Base-by-base conservation (phyloP, 2,329 filamentous ascomycete genomes). In the Aspergillus phoenicis region DNA sequence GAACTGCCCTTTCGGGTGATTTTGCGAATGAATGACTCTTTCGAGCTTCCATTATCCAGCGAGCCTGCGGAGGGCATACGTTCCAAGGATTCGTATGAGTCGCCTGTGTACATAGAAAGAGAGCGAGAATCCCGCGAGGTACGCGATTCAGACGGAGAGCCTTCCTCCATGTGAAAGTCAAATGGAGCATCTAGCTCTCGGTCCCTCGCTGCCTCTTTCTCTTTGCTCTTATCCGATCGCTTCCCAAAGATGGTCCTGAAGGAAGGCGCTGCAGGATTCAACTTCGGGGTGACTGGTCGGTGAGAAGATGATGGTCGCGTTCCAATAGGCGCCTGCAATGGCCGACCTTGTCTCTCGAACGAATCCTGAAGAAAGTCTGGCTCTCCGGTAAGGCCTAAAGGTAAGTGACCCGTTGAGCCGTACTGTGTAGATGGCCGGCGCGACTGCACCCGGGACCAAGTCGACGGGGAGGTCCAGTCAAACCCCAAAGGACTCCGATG, bases 241-340 rank as follows among this genome's bases (percentile, higher is more conserved):
- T 76, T 78, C 68, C 87, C 64, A 15, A 95, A 86, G 39, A 88
- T 84, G 8, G 84, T 88, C 77, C 90, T 94, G 73, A 98, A 98
- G 0, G 90, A 91, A 8, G 93, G 93, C 0, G 94, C 95, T 6
- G 91, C 86, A 7, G 95, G 95, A 70, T 99, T 98, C 28, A 98
- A 83, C 68, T 84, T 83, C 51, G 87, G 69, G 77, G 88, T 80
- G 43, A 81, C 71, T 56, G 77, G 78, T 75, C 87, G 75, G 72
- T 88, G 80, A 70, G 82, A 81, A 51, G 82, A 80, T 70, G 84
- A 74, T 74, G 90, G 91, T 3, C 89, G 87, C 51, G 91, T 96
- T 24, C 94, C 94, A 66, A 98, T 97, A 0, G 86, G 86, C 3
- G 85, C 85, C 62, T 87, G 84, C 2, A 85, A 78, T 28, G 84